phyloP scores from a whole-genome alignment of 1,284 basidiomycete species.

The Apiotrichum veenhuisii region DNA sequence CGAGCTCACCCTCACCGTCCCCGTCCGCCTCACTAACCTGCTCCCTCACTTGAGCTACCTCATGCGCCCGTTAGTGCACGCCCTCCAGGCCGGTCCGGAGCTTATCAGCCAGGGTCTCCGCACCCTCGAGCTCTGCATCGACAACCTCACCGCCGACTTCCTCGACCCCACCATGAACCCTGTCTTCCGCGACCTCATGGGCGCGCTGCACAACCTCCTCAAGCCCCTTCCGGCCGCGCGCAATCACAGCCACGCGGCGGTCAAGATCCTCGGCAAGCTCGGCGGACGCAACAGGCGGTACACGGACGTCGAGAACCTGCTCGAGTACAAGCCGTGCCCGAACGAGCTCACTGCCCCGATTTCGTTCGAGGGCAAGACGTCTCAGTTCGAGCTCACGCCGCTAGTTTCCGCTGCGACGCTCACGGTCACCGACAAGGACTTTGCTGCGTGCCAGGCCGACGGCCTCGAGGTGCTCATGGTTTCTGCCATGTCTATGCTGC shows the following conservation, averaged over 20 bases:
- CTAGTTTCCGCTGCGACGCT: conserved; percentile 68
- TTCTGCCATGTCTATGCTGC: conserved; percentile 66
- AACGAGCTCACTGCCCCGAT: conserved; percentile 67
- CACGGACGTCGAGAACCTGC: conserved; percentile 71
- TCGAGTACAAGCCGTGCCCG: conserved; percentile 68
- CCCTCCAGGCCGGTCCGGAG: conserved; percentile 81
- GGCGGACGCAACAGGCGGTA: conserved; percentile 91
- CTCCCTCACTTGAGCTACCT: conserved; percentile 92
- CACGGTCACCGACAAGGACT: conserved; percentile 59
- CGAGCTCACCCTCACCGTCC: conserved; percentile 95
- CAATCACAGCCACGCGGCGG: conserved; percentile 88
- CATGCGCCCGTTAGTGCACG: conserved; percentile 94
- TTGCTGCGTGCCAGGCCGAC: conserved; percentile 63
- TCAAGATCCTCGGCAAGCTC: conserved; percentile 94
- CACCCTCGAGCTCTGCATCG: conserved; percentile 98
- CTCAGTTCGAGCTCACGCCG: conserved; percentile 68
- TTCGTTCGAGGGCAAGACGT: conserved; percentile 67
- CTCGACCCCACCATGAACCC: conserved; percentile 94
- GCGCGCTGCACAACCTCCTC: conserved; percentile 83
- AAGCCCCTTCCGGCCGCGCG: conserved; percentile 89
- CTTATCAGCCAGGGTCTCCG: conserved; percentile 93
- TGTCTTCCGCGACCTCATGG: conserved; percentile 90
- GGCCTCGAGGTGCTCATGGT: conserved; percentile 77
- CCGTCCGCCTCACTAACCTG: conserved; percentile 89
- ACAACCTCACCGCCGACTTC: conserved; percentile 98